Base-by-base conservation (phyloP, 73 alveolate species). In the Stentor coeruleus region DNA sequence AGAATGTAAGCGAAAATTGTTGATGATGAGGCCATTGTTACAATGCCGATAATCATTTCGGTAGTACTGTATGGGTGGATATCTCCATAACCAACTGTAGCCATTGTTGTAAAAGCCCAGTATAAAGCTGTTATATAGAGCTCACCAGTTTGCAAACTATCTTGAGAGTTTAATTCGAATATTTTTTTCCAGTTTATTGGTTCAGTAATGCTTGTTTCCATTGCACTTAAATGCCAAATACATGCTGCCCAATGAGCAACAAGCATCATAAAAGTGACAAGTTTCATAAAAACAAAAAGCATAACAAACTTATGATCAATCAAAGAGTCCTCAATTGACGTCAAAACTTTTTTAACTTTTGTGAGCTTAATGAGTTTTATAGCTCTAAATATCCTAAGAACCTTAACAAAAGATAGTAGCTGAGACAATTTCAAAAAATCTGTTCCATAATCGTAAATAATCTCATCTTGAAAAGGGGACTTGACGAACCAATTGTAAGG, bases 81-180 rank as follows among this genome's bases (percentile, higher is more conserved):
- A 80, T 94, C 98, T 37, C 98, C 98, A 88, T 94, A 94, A 2
- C 98, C 98, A 35, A 94, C 91, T 35, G 97, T 85, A 2, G 96
- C 88, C 95, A 94, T 94, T 2, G 98, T 94, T 30, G 93, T 79
- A 39, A 91, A 81, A 4, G 97, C 93, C 91, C 93, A 94, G 87
- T 91, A 94, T 2, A 92, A 74, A 6, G 93, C 28, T 3, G 94
- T 80, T 3, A 94, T 60, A 2, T 66, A 66, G 33, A 66, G 15
- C 41, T 66, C 79, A 26, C 58, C 59, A 60, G 77, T 14, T 38
- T 28, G 30, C 39, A 55, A 37, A 1, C 33, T 40, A 4, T 55
- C 87, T 3, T 35, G 77, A 57, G 35, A 79, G 3, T 28, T 58
- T 39, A 88, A 38, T 35, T 81, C 80, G 2, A 74, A 35, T 2